Conservation (phyloP, 352 stramenopile genomes). For the Pythium dissimile region DNA sequence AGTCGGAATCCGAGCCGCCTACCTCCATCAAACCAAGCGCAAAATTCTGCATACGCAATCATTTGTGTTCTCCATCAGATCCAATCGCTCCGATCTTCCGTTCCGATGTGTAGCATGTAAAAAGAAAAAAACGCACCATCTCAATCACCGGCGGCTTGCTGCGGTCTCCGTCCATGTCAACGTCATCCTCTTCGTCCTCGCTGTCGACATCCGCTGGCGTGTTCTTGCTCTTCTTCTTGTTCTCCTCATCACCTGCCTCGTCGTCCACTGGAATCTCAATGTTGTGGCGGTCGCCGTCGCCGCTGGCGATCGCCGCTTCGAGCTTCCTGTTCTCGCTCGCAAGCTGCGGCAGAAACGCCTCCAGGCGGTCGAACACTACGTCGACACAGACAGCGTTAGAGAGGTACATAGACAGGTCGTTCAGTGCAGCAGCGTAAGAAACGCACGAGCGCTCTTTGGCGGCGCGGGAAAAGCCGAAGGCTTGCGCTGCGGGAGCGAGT, state of each 20-base stretch:
- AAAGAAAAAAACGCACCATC: conserved; percentile 44
- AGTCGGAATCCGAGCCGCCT: conserved; percentile 22
- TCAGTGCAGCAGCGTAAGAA: not conserved
- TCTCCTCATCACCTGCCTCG: not conserved
- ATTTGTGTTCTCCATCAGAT: too few species aligned
- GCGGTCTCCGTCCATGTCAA: conserved; percentile 12
- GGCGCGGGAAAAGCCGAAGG: conserved; percentile 41
- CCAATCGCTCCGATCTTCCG: too few species aligned
- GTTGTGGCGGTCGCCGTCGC: conserved; percentile 61
- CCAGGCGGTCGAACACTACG: conserved; percentile 67
- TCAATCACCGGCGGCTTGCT: conserved; percentile 51
- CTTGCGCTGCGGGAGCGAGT: conserved; percentile 7
- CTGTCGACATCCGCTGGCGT: conserved; percentile 5
- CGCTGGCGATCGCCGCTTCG: conserved; percentile 49
- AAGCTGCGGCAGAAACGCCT: conserved; percentile 74
- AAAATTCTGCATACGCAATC: conserved; percentile 57
- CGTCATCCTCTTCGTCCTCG: conserved; percentile 22
- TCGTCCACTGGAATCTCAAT: conserved; percentile 47
- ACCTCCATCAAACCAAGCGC: conserved; percentile 68
- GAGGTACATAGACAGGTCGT: not conserved
- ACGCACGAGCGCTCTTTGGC: conserved; percentile 63
- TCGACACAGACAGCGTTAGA: not conserved
- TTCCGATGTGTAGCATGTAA: too few species aligned
- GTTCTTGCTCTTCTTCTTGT: conserved; percentile 16
- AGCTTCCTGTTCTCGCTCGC: conserved; percentile 76